Base-by-base conservation (phyloP, 352 stramenopile genomes). In the Pythium monospermum region DNA sequence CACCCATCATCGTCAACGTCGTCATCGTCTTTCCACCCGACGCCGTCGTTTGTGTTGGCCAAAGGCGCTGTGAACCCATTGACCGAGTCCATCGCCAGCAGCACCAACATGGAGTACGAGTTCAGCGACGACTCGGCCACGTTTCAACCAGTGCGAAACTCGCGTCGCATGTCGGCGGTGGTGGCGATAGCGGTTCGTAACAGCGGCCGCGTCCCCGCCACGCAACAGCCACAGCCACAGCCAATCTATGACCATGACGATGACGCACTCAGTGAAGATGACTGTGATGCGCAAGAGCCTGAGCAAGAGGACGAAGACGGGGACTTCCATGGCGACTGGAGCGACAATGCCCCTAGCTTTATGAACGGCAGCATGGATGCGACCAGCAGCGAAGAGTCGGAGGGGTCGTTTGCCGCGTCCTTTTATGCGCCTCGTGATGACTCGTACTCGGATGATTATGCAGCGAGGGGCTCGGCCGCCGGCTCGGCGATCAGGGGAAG, bases 101-200 rank as follows among this genome's bases (percentile, higher is more conserved):
- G 53, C 53, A n/a, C n/a, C n/a, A 60, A 60, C 53, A 60, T 53
- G 53, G 53, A 60, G 44, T 60, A 49, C 44, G 53, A 60, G 37
- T 60, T 60, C 22, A 33, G 42, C 36, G 53, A 60, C 12, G 53
- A 60, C 53, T 48, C 49, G 38, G n/a, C n/a, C n/a, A 36, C 43
- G 19, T 60, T 60, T 37, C 44, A 53, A 30, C 39, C 49, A 8
- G 49, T 57, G 0, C 36, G n/a, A n/a, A n/a, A n/a, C n/a, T n/a
- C n/a, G n/a, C n/a, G n/a, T n/a, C n/a, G n/a, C n/a, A n/a, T n/a
- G n/a, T n/a, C n/a, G n/a, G n/a, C n/a, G n/a, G n/a, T n/a, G n/a
- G n/a, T n/a, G n/a, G n/a, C n/a, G n/a, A n/a, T n/a, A n/a, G n/a
- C n/a, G n/a, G n/a, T n/a, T n/a, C n/a, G n/a, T n/a, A n/a, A n/a